Evolutionary conservation across 352 stramenopile species (phyloP).

Genomic region (Bremia lactucae): DNA sequence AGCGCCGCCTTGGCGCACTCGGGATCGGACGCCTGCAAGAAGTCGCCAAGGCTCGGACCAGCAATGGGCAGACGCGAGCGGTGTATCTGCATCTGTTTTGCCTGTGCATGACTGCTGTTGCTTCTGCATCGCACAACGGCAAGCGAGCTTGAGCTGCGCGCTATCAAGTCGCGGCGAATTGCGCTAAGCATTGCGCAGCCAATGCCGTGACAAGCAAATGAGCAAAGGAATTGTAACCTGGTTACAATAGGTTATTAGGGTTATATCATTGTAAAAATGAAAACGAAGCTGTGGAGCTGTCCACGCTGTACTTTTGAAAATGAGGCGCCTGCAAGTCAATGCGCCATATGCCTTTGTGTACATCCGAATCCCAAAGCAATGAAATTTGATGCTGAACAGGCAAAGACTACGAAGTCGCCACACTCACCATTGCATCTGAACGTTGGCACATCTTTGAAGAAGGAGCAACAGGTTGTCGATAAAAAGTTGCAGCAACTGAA

Average conservation of each 20-base stretch:
- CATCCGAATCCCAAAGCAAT: background rate
- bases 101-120: background rate
- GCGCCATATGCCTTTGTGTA: conserved; percentile 40
- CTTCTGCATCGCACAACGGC: conserved; percentile 10
- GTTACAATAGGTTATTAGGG: background rate
- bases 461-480: conserved; percentile 42
- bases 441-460: conserved; percentile 52
- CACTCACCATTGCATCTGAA: conserved; percentile 30
- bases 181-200: conserved; percentile 7
- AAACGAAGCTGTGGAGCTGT: conserved; percentile 38
- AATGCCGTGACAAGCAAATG: conserved; percentile 9
- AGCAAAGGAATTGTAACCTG: background rate
- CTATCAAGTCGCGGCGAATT: conserved; percentile 7
- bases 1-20: conserved; percentile 13
- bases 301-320: conserved; percentile 73
- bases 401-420: conserved; percentile 3
- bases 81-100: conserved; percentile 7
- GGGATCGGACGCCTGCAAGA: conserved; percentile 40
- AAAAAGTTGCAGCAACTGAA: conserved; percentile 70
- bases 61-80: conserved; percentile 28
- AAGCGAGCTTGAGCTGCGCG: background rate
- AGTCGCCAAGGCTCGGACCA: conserved; percentile 57
- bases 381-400: conserved; percentile 4
- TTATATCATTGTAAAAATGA: conserved; percentile 1
- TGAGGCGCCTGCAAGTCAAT: conserved; percentile 17